Percentiles rank a stretch among this genome's conserved stretches.
Conservation (phyloP, 1,284 basidiomycete species). For the Tylopilus sp. region DNA sequence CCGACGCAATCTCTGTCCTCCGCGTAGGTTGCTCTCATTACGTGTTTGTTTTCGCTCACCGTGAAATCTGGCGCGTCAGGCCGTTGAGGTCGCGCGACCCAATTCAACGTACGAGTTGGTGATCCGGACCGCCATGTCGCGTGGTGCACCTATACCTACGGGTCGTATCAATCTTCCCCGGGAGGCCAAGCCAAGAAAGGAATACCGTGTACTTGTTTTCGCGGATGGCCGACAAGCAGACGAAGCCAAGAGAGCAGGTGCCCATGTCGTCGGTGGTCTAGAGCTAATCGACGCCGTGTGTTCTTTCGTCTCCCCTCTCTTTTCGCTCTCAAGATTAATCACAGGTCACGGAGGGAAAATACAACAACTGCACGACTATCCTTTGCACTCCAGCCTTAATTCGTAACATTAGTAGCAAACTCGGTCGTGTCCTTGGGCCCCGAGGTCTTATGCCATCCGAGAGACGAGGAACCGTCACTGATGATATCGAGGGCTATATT, state of each 20-base stretch:
- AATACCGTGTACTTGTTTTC: slow-evolving; percentile 82
- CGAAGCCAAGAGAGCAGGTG: slow-evolving; percentile 78
- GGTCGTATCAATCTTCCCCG: slow-evolving; percentile 69
- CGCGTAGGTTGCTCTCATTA: slow-evolving; percentile 47
- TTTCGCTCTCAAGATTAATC: slow-evolving; percentile 5
- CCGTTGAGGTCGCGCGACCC: slow-evolving; percentile 75
- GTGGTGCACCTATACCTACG: slow-evolving; percentile 75
- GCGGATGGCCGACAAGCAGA: slow-evolving; percentile 76
- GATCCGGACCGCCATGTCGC: slow-evolving; percentile 72
- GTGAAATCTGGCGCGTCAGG: slow-evolving; percentile 39
- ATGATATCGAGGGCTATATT: slow-evolving; percentile 80
- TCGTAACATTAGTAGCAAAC: slow-evolving; percentile 70
- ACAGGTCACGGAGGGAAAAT: slow-evolving; percentile 63
- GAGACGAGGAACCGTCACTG: slow-evolving; percentile 90
- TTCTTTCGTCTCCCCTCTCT: slow-evolving; percentile 15
- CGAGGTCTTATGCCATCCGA: slow-evolving; percentile 94
- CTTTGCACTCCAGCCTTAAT: slow-evolving; percentile 82
- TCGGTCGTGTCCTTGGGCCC: slow-evolving; percentile 90
- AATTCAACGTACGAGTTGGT: slow-evolving; percentile 76
- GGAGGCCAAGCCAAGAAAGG: slow-evolving; percentile 68
- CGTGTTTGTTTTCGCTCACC: slow-evolving; percentile 4
- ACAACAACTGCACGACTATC: slow-evolving; percentile 72
- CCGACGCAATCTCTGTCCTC: slow-evolving; percentile 62
- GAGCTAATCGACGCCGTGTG: slow-evolving; percentile 80
- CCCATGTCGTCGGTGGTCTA: slow-evolving; percentile 80